A percentile compares a stretch with the other conserved stretches of the same genome.
These are phyloP conservation scores for Acacia concinna DNA, from an alignment of 331 rosid genomes.

Conservation along the genomic window DNA sequence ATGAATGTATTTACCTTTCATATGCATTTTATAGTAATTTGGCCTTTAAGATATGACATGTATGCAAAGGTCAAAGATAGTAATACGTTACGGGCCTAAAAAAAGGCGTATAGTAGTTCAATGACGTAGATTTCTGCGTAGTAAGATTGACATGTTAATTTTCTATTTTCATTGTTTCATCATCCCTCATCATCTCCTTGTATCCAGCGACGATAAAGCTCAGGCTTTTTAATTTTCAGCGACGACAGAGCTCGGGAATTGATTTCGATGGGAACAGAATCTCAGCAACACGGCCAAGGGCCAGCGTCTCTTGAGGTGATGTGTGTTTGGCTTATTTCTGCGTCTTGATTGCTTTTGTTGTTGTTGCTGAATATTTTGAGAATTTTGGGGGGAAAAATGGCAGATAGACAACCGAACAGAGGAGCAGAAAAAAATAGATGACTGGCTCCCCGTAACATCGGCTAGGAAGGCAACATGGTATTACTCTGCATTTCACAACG, in stretches of 20 bases:
- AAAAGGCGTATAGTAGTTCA: too few species aligned
- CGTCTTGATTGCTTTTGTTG: not conserved
- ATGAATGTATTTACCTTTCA: too few species aligned
- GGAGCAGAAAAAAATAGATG: conserved; percentile 61
- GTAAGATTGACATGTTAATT: too few species aligned
- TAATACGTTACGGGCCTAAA: too few species aligned
- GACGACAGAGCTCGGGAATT: not conserved
- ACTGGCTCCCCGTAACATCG: conserved; percentile 90
- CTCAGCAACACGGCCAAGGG: not conserved
- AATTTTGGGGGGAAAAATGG: not conserved
- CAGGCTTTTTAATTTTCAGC: not conserved
- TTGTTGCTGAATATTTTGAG: not conserved
- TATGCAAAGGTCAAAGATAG: too few species aligned
- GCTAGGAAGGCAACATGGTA: conserved; percentile 94
- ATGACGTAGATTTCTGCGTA: too few species aligned
- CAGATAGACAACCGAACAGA: conserved; percentile 41
- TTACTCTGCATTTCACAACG: conserved; percentile 88
- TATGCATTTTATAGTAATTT: too few species aligned
- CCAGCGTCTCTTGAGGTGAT: conserved; percentile 26
- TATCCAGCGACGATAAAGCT: not conserved
- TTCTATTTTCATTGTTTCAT: not conserved
- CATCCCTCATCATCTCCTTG: not conserved
- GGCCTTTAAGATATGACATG: too few species aligned
- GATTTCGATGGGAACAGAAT: conserved; percentile 23
- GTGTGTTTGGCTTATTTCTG: not conserved